phyloP scores from a whole-genome alignment of 202 grass and related monocot genomes.

The Hordeum pubiflorum region DNA sequence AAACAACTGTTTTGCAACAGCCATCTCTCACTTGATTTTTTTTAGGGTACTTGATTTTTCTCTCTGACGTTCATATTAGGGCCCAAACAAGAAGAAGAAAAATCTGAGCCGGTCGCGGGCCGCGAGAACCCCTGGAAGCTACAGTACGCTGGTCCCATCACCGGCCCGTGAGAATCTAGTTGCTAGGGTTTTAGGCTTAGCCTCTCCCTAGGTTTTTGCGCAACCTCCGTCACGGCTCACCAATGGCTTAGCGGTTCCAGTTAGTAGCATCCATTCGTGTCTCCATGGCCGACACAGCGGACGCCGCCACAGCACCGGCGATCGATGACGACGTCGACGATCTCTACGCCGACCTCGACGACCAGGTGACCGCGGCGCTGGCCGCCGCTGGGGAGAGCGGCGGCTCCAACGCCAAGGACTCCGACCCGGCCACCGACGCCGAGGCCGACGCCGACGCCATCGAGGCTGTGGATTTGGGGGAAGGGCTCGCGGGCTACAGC shows the following conservation, averaged over 20 bases:
- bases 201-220: constrained; percentile 39
- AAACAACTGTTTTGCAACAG: too few relatives aligned
- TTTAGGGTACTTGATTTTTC: too few relatives aligned
- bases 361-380: constrained; percentile 43
- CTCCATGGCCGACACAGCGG: constrained; percentile 17
- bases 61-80: too few relatives aligned
- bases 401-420: constrained; percentile 42
- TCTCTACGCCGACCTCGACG: constrained; percentile 72
- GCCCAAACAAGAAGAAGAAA: not conserved
- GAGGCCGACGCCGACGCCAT: constrained; percentile 18
- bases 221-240: constrained; percentile 7
- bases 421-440: constrained; percentile 25
- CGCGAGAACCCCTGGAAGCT: not conserved
- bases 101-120: not conserved
- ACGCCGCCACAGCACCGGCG: not conserved
- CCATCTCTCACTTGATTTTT: too few relatives aligned
- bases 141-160: not conserved
- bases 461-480: constrained; percentile 41
- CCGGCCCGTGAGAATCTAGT: not conserved
- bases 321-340: constrained; percentile 48
- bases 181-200: constrained; percentile 33
- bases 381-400: constrained; percentile 31
- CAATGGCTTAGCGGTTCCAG: constrained; percentile 21
- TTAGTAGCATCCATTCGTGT: not conserved
- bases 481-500: constrained; percentile 34